phyloP scores from a whole-genome alignment of 257 asterid species.

The Striga asiatica region DNA sequence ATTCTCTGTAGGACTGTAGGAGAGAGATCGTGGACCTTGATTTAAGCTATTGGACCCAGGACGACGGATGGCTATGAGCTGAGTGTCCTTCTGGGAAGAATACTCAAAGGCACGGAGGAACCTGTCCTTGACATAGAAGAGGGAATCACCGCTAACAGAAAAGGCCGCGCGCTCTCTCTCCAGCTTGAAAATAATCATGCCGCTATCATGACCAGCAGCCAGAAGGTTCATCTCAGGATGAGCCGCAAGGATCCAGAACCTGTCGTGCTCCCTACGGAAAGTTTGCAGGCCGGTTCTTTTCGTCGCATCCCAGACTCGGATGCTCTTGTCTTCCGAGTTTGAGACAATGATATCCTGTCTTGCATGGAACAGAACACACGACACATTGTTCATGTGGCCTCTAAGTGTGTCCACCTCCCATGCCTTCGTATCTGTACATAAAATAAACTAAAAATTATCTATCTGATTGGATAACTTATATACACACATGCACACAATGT shows the following conservation, averaged over 20 bases:
- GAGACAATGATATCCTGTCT: conserved; percentile 91
- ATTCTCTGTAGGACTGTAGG: conserved; percentile 88
- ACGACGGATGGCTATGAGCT: conserved; percentile 80
- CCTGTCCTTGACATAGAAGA: conserved; percentile 78
- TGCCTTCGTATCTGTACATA: conserved; percentile 79
- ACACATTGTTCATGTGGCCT: conserved; percentile 97
- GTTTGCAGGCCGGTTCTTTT: conserved; percentile 94
- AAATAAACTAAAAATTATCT: conserved; percentile 6
- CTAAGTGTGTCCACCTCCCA: conserved; percentile 99
- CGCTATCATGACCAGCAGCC: conserved; percentile 99
- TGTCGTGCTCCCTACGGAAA: conserved; percentile 89
- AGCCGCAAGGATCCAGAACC: conserved; percentile 92
- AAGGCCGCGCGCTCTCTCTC: conserved; percentile 98
- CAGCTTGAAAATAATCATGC: conserved; percentile 88
- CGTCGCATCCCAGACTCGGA: conserved; percentile 98
- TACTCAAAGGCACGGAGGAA: conserved; percentile 75
- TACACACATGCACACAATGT: conserved; percentile 1
- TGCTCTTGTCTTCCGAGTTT: conserved; percentile 96
- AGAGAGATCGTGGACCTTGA: conserved; percentile 77
- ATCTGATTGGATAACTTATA: background rate
- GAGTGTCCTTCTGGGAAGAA: conserved; percentile 80
- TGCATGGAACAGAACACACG: conserved; percentile 80
- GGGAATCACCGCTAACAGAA: conserved; percentile 63
- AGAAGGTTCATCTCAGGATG: conserved; percentile 99
- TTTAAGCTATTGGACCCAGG: conserved; percentile 80